Evolutionary conservation across 768 basidiomycete species (phyloP).

Genomic region (Tulasnella sp.): DNA sequence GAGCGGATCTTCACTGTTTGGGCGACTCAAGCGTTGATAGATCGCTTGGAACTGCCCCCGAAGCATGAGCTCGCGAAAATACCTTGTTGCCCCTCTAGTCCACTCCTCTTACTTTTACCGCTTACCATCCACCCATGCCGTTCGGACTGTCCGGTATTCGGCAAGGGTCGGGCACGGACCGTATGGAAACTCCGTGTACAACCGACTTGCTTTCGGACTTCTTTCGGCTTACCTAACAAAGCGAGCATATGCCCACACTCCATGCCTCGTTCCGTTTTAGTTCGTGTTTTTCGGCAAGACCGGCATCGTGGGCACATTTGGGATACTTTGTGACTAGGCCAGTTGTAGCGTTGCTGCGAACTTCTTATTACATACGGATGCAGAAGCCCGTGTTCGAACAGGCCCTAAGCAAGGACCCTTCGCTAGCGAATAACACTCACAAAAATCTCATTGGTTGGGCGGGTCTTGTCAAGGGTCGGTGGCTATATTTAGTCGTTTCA

Average conservation of each 20-base stretch:
- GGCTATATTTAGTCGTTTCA: constrained; percentile 2
- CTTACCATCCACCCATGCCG: background rate
- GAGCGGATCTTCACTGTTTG: background rate
- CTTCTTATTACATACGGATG: background rate
- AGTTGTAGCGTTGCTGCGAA: background rate
- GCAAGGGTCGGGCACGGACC: background rate
- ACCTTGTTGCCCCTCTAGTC: background rate
- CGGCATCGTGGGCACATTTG: background rate
- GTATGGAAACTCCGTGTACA: background rate
- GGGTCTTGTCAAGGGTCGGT: background rate
- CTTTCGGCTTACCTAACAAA: constrained; percentile 8
- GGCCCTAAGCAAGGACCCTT: background rate
- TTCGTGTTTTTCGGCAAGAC: background rate
- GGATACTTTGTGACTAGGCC: background rate
- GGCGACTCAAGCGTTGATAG: background rate
- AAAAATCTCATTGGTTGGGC: background rate
- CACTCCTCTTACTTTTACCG: background rate
- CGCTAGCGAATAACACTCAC: constrained; percentile 9
- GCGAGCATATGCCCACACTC: background rate
- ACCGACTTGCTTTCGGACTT: constrained; percentile 13
- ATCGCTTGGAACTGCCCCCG: background rate
- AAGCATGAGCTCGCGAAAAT: background rate
- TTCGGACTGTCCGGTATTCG: background rate
- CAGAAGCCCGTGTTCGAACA: background rate
- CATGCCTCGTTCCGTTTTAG: background rate